Conservation (phyloP, 768 basidiomycete genomes). For the Russula brevipes region DNA sequence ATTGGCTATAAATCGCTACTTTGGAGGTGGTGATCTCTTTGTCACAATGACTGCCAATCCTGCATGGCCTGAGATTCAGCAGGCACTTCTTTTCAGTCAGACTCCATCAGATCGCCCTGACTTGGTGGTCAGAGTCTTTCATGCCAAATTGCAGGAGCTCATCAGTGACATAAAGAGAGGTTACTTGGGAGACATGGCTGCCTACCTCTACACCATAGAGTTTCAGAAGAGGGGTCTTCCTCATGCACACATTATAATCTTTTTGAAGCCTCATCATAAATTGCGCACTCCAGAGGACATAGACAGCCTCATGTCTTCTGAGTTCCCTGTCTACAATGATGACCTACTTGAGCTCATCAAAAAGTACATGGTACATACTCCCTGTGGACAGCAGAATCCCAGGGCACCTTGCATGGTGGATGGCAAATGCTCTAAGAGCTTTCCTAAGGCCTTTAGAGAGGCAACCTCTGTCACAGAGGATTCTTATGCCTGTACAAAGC, state of each 20-base stretch:
- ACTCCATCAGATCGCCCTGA: conserved; percentile 12
- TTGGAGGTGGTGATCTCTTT: background rate
- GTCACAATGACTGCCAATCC: conserved; percentile 52
- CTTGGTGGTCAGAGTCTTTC: background rate
- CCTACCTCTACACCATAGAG: background rate
- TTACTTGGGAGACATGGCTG: background rate
- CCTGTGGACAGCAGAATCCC: background rate
- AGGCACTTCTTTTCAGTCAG: conserved; percentile 25
- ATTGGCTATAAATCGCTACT: background rate
- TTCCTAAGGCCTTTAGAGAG: conserved; percentile 38
- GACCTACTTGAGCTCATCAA: background rate
- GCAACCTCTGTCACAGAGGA: conserved; percentile 36
- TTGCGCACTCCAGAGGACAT: background rate
- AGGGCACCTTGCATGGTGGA: conserved; percentile 32
- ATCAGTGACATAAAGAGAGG: background rate
- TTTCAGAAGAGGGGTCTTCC: background rate
- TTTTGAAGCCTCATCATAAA: background rate
- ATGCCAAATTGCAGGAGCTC: background rate
- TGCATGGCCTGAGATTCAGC: conserved; percentile 36
- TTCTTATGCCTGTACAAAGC: conserved; percentile 38
- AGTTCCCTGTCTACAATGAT: background rate
- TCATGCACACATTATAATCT: background rate
- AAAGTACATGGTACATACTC: background rate
- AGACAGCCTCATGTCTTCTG: background rate
- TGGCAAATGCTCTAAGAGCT: conserved; percentile 41